A percentile compares a stretch with the other conserved stretches of the same genome.
Evolutionary conservation across 1,139 yeast genomes (phyloP).

Genomic region (Saccharomyces hybrid): DNA sequence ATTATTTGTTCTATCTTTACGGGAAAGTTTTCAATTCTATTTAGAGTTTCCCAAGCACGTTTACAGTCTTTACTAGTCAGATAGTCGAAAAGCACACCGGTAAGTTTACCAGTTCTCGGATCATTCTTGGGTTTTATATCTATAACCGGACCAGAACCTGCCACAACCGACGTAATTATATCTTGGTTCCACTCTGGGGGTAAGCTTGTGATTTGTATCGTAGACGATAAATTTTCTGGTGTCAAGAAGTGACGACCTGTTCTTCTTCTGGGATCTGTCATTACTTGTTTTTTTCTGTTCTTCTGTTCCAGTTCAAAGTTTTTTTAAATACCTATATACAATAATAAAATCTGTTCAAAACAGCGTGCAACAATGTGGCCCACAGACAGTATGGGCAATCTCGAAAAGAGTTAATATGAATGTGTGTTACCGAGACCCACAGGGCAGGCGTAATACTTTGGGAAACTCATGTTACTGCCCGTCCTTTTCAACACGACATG

Average conservation of each 20-base stretch:
- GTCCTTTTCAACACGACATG: neutral
- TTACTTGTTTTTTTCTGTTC: conserved; percentile 1
- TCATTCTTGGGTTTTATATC: conserved; percentile 21
- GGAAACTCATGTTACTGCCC: neutral
- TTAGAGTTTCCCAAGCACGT: conserved; percentile 21
- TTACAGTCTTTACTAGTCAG: conserved; percentile 23
- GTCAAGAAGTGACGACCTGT: conserved; percentile 27
- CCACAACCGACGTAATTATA: conserved; percentile 26
- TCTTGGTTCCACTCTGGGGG: conserved; percentile 29
- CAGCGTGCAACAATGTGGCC: neutral
- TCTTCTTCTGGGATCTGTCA: conserved; percentile 30
- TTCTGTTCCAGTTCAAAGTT: neutral
- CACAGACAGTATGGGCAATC: neutral
- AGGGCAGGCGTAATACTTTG: neutral
- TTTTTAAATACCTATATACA: neutral
- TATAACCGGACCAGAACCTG: conserved; percentile 31
- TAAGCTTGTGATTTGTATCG: conserved; percentile 24
- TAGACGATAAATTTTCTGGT: conserved; percentile 26
- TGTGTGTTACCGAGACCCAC: too few species aligned
- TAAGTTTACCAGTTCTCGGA: conserved; percentile 27
- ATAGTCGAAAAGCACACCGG: conserved; percentile 22
- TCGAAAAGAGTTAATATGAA: too few species aligned
- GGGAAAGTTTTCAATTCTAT: conserved; percentile 23
- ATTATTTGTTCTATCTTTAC: conserved; percentile 23
- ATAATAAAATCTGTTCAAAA: neutral